phyloP scores from a whole-genome alignment of 495 filamentous ascomycete genomes.

The Penicillium silybi region DNA sequence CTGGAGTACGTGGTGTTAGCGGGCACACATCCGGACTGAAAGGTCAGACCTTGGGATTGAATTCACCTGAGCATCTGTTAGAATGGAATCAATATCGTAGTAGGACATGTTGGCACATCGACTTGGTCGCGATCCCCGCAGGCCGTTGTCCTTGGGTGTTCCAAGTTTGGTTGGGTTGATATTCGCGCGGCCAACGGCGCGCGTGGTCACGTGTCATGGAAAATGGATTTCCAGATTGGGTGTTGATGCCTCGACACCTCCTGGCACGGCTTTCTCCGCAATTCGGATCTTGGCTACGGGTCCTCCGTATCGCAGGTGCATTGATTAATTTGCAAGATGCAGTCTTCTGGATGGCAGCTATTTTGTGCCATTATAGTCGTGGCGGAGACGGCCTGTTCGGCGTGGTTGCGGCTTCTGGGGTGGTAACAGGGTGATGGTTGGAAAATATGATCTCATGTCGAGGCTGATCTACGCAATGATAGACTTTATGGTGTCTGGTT shows the following conservation, averaged over 20 bases:
- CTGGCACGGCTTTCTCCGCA: too few species aligned
- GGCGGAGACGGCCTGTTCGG: background rate
- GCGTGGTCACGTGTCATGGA: conserved; percentile 17
- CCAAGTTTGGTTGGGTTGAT: background rate
- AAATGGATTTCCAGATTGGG: background rate
- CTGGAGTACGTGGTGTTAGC: conserved; percentile 41
- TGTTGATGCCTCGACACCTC: background rate
- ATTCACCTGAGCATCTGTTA: conserved; percentile 83
- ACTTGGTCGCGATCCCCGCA: conserved; percentile 5
- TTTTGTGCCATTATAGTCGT: background rate
- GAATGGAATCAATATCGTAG: conserved; percentile 90
- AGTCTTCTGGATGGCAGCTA: background rate
- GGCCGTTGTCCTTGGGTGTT: conserved; percentile 1
- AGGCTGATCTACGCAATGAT: too few species aligned
- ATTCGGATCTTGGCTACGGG: background rate
- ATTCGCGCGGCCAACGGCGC: conserved; percentile 11
- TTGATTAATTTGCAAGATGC: conserved; percentile 23
- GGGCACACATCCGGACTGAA: background rate
- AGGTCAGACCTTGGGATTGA: background rate
- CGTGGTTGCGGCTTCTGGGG: too few species aligned
- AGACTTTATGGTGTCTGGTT: too few species aligned
- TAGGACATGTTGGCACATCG: conserved; percentile 58
- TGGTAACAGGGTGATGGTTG: too few species aligned
- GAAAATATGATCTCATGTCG: too few species aligned
- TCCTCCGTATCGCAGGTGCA: too few species aligned